These are phyloP conservation scores for Marchantia paleacea DNA, from an alignment of 225 moss, liverwort and hornwort genomes.

Conservation along the genomic window DNA sequence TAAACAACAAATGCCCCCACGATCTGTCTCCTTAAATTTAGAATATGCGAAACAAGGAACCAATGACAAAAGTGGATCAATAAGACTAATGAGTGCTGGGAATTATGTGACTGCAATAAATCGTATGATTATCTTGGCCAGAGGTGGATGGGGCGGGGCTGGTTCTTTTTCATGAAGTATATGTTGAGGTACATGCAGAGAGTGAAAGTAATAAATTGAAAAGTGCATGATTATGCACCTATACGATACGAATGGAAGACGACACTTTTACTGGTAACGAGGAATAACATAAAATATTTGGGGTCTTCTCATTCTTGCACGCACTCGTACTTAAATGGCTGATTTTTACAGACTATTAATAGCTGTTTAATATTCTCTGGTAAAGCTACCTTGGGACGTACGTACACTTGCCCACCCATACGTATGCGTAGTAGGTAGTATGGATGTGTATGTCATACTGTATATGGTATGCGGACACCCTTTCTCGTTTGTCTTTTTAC, in stretches of 20 bases:
- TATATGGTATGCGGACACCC: too few relatives aligned
- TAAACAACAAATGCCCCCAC: too few relatives aligned
- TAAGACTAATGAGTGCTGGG: too few relatives aligned
- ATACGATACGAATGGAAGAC: not conserved
- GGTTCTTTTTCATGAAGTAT: not conserved
- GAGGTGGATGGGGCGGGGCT: too few relatives aligned
- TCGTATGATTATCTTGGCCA: too few relatives aligned
- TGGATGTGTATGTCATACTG: conserved; percentile 1
- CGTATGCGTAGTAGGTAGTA: conserved; percentile 7
- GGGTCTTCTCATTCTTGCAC: conserved; percentile 9
- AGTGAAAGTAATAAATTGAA: not conserved
- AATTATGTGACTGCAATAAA: too few relatives aligned
- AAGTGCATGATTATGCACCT: not conserved
- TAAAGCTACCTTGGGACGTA: not conserved
- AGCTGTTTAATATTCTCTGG: not conserved
- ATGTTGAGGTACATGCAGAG: not conserved
- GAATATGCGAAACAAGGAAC: too few relatives aligned
- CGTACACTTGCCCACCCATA: not conserved
- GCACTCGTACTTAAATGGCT: conserved; percentile 3
- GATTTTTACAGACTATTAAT: not conserved
- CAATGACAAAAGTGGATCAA: too few relatives aligned
- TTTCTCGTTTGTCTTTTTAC: not conserved
- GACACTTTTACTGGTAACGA: not conserved
- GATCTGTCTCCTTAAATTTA: too few relatives aligned
- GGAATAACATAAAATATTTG: not conserved